These are phyloP conservation scores for Microthyrium microscopicum DNA, from an alignment of 2,329 filamentous ascomycete genomes.

Conservation along the genomic window DNA sequence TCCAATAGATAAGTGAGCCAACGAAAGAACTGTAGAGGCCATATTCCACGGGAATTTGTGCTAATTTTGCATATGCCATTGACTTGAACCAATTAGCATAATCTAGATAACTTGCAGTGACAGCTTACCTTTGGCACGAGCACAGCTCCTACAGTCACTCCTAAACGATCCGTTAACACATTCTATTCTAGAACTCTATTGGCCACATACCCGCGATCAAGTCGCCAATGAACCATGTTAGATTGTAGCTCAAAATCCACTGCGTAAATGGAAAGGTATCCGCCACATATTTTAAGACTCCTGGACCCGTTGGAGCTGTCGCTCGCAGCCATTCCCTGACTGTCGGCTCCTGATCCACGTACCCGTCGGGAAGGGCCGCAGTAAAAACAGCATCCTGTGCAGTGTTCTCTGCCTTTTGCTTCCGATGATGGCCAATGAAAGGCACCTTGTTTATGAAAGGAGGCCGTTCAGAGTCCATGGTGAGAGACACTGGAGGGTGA, in stretches of 20 bases:
- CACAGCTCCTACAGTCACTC: slow-evolving; percentile 82
- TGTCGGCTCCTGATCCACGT: slow-evolving; percentile 6
- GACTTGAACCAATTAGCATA: too few species aligned
- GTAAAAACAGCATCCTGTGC: too few species aligned
- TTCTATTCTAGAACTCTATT: slow-evolving; percentile 1
- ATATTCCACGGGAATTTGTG: slow-evolving; percentile 62
- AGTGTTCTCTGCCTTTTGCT: too few species aligned
- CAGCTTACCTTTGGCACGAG: background rate
- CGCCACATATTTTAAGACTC: background rate
- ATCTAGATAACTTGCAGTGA: background rate
- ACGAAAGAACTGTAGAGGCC: slow-evolving; percentile 94
- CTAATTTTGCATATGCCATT: slow-evolving; percentile 82
- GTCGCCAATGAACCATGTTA: slow-evolving; percentile 8
- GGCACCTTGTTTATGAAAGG: too few species aligned
- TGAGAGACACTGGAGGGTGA: too few species aligned
- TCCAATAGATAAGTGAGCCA: slow-evolving; percentile 85
- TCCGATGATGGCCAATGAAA: too few species aligned
- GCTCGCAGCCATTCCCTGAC: slow-evolving; percentile 6
- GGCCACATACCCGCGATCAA: slow-evolving; percentile 5
- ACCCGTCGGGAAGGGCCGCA: too few species aligned
- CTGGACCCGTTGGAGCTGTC: background rate
- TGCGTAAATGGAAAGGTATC: slow-evolving; percentile 6
- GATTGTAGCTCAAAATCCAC: slow-evolving; percentile 7
- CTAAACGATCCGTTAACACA: slow-evolving; percentile 56
- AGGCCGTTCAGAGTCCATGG: too few species aligned